Evolutionary conservation across 768 basidiomycete species (phyloP).

Genomic region (Termitomyces sp.): DNA sequence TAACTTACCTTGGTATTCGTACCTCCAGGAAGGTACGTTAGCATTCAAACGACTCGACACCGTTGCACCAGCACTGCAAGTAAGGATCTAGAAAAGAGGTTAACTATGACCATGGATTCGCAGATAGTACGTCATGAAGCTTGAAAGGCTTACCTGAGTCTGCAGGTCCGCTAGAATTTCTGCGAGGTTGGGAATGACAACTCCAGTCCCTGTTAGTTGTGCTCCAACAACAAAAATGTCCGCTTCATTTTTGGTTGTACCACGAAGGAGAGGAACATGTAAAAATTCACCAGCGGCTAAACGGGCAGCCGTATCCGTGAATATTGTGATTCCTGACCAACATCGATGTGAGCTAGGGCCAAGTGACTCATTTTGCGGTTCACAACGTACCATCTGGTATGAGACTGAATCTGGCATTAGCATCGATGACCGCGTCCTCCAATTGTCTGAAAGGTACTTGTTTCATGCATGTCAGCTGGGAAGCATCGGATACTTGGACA

Average conservation of each 20-base stretch:
- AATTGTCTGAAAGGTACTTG: slow-evolving; percentile 22
- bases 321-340: slow-evolving; percentile 25
- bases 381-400: slow-evolving; percentile 25
- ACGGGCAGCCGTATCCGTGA: slow-evolving; percentile 22
- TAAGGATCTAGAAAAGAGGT: slow-evolving; percentile 16
- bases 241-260: slow-evolving; percentile 29
- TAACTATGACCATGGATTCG: not conserved
- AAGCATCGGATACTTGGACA: slow-evolving; percentile 15
- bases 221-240: slow-evolving; percentile 28
- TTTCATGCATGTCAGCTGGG: slow-evolving; percentile 34
- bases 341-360: not conserved
- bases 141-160: slow-evolving; percentile 21
- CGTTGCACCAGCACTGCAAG: slow-evolving; percentile 26
- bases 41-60: slow-evolving; percentile 23
- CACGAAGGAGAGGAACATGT: slow-evolving; percentile 16
- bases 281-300: slow-evolving; percentile 15
- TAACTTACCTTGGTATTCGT: slow-evolving; percentile 21
- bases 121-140: not conserved
- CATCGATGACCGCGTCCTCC: slow-evolving; percentile 25
- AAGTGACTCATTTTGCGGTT: slow-evolving; percentile 18
- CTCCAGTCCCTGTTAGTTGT: slow-evolving; percentile 20
- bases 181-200: slow-evolving; percentile 24
- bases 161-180: slow-evolving; percentile 24
- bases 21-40: slow-evolving; percentile 16
- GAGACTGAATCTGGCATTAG: slow-evolving; percentile 21